A percentile compares a stretch with the other conserved stretches of the same genome.
Conservation (phyloP, 2,329 filamentous ascomycete species). For the Diaporthe ampelina region DNA sequence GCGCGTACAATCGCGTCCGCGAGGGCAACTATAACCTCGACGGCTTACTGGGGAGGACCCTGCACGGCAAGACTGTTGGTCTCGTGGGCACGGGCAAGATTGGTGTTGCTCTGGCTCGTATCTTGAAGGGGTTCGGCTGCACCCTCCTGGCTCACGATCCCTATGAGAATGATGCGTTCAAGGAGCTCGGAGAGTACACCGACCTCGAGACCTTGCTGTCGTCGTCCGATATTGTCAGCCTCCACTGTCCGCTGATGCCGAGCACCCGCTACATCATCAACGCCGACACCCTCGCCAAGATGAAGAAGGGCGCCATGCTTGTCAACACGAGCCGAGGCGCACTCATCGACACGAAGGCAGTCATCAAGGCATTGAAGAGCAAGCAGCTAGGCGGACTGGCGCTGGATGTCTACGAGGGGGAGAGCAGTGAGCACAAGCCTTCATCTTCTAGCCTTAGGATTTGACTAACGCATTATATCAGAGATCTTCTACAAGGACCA, state of each 20-base stretch:
- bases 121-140: conserved; percentile 77
- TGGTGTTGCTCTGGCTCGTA: conserved; percentile 71
- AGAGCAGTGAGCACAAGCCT: conserved; percentile 55
- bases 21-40: conserved; percentile 78
- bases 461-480: not conserved
- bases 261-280: conserved; percentile 74
- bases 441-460: not conserved
- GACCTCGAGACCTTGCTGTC: conserved; percentile 68
- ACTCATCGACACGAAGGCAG: conserved; percentile 71
- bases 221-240: conserved; percentile 71
- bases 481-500: conserved; percentile 76
- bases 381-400: conserved; percentile 73
- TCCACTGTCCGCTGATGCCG: conserved; percentile 76
- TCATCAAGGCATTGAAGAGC: conserved; percentile 72
- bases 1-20: conserved; percentile 76
- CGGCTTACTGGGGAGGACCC: conserved; percentile 72
- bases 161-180: conserved; percentile 63
- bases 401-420: conserved; percentile 78
- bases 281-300: conserved; percentile 62
- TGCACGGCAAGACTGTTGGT: conserved; percentile 76
- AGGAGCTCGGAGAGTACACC: conserved; percentile 64
- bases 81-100: conserved; percentile 76
- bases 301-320: conserved; percentile 73
- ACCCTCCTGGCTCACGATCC: conserved; percentile 73
- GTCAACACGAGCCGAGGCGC: conserved; percentile 79